These are phyloP conservation scores for Fusarium armeniacum DNA, from an alignment of 2,329 filamentous ascomycete species.

Conservation along the genomic window DNA sequence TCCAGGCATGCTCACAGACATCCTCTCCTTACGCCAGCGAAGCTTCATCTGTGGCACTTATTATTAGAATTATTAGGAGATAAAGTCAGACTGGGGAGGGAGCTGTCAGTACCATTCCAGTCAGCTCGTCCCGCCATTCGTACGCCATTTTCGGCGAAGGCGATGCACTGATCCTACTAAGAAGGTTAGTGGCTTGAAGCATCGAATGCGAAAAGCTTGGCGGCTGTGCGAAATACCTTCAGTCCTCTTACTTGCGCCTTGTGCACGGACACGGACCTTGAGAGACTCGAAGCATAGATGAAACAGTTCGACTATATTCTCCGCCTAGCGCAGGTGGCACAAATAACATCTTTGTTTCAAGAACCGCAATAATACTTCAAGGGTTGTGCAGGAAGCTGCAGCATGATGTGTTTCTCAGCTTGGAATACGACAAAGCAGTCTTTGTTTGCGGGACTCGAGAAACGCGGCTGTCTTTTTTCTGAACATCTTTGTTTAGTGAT, in stretches of 20 bases:
- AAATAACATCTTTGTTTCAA: conserved; percentile 9
- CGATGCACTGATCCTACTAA: conserved; percentile 39
- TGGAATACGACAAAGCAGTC: conserved; percentile 8
- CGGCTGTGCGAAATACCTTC: conserved; percentile 36
- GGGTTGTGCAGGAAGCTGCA: conserved; percentile 4
- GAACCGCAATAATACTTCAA: conserved; percentile 4
- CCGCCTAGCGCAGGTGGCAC: conserved; percentile 30
- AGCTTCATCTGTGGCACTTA: not conserved
- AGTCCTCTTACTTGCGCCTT: conserved; percentile 28
- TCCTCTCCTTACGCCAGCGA: conserved; percentile 24
- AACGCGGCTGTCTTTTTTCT: not conserved
- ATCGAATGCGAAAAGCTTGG: conserved; percentile 41
- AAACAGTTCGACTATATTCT: conserved; percentile 46
- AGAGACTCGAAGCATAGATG: conserved; percentile 42
- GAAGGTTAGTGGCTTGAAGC: conserved; percentile 33
- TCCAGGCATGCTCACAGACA: conserved; percentile 21
- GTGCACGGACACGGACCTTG: conserved; percentile 39
- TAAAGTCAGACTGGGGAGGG: not conserved
- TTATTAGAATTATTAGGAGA: conserved; percentile 13
- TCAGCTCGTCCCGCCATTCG: conserved; percentile 39
- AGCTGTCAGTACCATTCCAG: conserved; percentile 36
- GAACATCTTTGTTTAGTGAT: conserved; percentile 12
- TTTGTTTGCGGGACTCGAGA: conserved; percentile 1
- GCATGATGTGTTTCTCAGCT: conserved; percentile 31
- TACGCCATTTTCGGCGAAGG: conserved; percentile 45